A percentile compares a stretch with the other conserved stretches of the same genome.
Conservation (phyloP, 2,329 filamentous ascomycete species). For the Xylaria sp. region DNA sequence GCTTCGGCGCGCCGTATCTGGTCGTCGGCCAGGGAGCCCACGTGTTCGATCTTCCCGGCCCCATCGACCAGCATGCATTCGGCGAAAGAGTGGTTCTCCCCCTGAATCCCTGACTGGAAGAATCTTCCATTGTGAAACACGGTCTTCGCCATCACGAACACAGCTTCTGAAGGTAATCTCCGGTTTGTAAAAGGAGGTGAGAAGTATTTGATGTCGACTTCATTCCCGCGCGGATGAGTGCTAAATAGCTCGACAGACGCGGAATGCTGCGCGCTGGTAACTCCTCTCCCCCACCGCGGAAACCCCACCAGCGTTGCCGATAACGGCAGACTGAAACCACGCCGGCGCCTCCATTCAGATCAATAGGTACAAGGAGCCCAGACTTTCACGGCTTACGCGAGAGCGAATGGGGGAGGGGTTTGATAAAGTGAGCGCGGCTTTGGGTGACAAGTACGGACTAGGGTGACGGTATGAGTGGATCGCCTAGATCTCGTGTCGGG, state of each 20-base stretch:
- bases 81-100: constrained; percentile 32
- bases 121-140: constrained; percentile 57
- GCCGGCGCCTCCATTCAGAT: neutral
- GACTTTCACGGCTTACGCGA: neutral
- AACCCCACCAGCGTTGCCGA: neutral
- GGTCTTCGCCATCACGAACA: constrained; percentile 35
- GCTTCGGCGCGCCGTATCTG: constrained; percentile 28
- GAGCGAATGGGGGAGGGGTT: neutral
- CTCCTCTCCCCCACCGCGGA: neutral
- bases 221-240: too few species aligned
- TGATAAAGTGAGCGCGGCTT: too few species aligned
- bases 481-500: neutral
- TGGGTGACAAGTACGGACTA: neutral
- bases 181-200: neutral
- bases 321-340: neutral
- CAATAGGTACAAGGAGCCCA: neutral
- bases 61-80: constrained; percentile 35
- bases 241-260: too few species aligned
- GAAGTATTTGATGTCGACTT: neutral
- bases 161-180: neutral
- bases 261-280: too few species aligned
- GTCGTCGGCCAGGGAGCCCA: constrained; percentile 33
- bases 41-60: constrained; percentile 33
- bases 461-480: neutral
- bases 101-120: constrained; percentile 42